Evolutionary conservation across 257 asterid species (phyloP), one percentile per base, ranked within the genome.

Genomic region (Gynochthodes officinalis): DNA sequence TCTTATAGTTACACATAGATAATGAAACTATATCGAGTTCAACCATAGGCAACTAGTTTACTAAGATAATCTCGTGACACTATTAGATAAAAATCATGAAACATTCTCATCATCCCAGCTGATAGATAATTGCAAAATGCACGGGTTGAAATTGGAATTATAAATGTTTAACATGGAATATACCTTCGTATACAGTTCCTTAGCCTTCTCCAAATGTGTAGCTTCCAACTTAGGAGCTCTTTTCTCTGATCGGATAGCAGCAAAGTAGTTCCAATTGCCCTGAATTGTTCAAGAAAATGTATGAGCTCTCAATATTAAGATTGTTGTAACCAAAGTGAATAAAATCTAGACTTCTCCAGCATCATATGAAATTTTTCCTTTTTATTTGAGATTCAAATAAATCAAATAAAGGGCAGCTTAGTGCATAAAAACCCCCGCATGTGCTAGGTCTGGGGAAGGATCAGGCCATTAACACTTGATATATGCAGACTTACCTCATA

Each of bases 241-340:
- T 87, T 92, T 95, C 89, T 95, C 99, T 53, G 87, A 87, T 69
- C 99, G 75, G 58, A 86, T 72, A 14, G 82, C 78, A 1, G 83
- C 85, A 76, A 81, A 94, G 89, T 88, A 95, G 81, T 95, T 95
- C 99, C 99, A 95, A 67, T 95, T 95, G 16, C 99, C 99, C 98
- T 95, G 69, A 66, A 58, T 81, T 69, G 74, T 50, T 40, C 78
- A 75, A 70, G 68, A 43, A 77, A 77, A 76, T 35, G 73, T 37
- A 69, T 70, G 73, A 85, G 77, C 69, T 50, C 50, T 61, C 64
- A 61, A 74, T 25, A 71, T 53, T 25, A 40, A 59, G 64, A 65
- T 72, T 32, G 66, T 46, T 70, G 70, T 27, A 79, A 77, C 64
- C 21, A 75, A 49, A 61, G 50, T 32, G 39, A 61, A 43, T 23